phyloP scores from a whole-genome alignment of 495 filamentous ascomycete genomes.

The Clohesyomyces aquaticus region DNA sequence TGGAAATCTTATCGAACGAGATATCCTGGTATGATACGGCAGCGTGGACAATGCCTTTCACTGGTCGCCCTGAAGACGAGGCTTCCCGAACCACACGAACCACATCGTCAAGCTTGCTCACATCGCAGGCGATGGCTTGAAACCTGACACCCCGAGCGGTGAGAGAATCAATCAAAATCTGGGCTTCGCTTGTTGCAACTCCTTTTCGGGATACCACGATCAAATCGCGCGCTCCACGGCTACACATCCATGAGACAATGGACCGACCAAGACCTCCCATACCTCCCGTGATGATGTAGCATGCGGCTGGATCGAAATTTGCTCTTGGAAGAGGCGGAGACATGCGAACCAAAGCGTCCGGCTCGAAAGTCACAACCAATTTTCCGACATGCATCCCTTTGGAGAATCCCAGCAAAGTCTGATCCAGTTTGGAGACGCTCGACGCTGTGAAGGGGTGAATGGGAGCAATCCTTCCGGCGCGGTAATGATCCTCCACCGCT shows the following conservation, averaged over 20 bases:
- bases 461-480: conserved; percentile 17
- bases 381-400: conserved; percentile 36
- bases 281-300: conserved; percentile 39
- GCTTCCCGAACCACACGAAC: conserved; percentile 4
- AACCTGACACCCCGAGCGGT: background rate
- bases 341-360: conserved; percentile 28
- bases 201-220: conserved; percentile 28
- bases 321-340: conserved; percentile 4
- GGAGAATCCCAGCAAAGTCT: conserved; percentile 26
- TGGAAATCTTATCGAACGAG: conserved; percentile 40
- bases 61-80: conserved; percentile 16
- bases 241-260: conserved; percentile 37
- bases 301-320: conserved; percentile 37
- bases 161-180: background rate
- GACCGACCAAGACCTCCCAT: conserved; percentile 36
- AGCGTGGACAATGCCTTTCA: conserved; percentile 41
- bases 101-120: conserved; percentile 19
- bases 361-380: conserved; percentile 40
- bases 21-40: conserved; percentile 36
- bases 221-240: conserved; percentile 38
- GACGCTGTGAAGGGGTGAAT: too few species aligned
- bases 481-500: conserved; percentile 21
- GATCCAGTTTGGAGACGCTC: conserved; percentile 31
- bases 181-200: background rate
- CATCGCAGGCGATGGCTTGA: conserved; percentile 2